Evolutionary conservation across 768 basidiomycete species (phyloP).

Genomic region (Tylopilus plumbeoviolaceoides): DNA sequence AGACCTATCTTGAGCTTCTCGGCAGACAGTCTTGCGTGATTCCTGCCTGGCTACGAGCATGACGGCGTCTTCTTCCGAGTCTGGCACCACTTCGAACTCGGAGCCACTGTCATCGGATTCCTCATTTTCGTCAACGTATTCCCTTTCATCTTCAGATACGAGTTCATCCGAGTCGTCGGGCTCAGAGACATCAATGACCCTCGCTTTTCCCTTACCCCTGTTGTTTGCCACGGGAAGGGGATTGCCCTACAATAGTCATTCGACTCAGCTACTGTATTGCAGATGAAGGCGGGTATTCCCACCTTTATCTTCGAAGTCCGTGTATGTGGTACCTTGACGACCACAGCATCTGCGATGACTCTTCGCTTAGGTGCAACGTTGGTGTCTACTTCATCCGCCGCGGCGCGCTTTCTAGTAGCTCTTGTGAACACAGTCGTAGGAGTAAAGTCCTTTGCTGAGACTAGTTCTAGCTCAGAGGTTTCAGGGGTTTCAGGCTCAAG

Average conservation of each 20-base stretch:
- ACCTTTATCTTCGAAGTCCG: slow-evolving; percentile 23
- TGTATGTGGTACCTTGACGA: slow-evolving; percentile 11
- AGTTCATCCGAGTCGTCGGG: slow-evolving; percentile 25
- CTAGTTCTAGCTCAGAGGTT: slow-evolving; percentile 40
- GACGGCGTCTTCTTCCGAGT: slow-evolving; percentile 34
- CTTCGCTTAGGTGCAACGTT: slow-evolving; percentile 32
- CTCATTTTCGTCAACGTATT: slow-evolving; percentile 38
- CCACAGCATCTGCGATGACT: slow-evolving; percentile 27
- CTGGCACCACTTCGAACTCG: slow-evolving; percentile 46
- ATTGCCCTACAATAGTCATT: slow-evolving; percentile 10
- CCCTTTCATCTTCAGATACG: slow-evolving; percentile 35
- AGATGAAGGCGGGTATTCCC: slow-evolving; percentile 9
- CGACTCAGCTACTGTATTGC: slow-evolving; percentile 15
- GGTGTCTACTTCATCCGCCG: slow-evolving; percentile 32
- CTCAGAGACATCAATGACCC: slow-evolving; percentile 24
- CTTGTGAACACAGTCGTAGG: slow-evolving; percentile 2
- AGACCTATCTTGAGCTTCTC: slow-evolving; percentile 26
- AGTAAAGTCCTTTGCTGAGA: neutral
- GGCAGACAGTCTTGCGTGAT: slow-evolving; percentile 43
- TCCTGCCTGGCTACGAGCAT: slow-evolving; percentile 57
- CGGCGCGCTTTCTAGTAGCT: slow-evolving; percentile 29
- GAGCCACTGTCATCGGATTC: slow-evolving; percentile 57
- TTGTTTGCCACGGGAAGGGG: slow-evolving; percentile 2
- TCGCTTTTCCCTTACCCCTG: slow-evolving; percentile 28
- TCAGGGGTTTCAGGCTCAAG: slow-evolving; percentile 48